phyloP scores from a whole-genome alignment of 768 basidiomycete genomes.

The Holtermannia corniformis region DNA sequence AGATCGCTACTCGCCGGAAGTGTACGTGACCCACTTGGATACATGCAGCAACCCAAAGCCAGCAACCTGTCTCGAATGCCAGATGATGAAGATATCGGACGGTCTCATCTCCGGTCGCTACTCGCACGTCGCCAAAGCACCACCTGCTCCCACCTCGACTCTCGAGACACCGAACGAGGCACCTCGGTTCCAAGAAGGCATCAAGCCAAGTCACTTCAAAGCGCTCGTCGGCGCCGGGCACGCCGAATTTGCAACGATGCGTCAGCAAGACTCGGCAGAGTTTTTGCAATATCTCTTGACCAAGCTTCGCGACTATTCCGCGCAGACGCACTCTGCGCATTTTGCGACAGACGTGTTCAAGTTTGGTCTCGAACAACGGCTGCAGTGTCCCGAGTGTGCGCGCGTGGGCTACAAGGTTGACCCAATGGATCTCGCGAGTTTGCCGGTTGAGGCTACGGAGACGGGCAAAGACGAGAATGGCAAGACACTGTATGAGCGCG shows the following conservation, averaged over 20 bases:
- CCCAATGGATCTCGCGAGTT: constrained; percentile 61
- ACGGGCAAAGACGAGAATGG: constrained; percentile 51
- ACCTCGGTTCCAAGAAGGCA: constrained; percentile 64
- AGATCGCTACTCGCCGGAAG: constrained; percentile 53
- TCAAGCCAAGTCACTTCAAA: constrained; percentile 77
- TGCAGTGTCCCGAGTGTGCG: constrained; percentile 69
- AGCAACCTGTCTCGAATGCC: constrained; percentile 84
- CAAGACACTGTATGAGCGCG: constrained; percentile 56
- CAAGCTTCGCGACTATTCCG: constrained; percentile 57
- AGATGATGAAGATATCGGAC: constrained; percentile 84
- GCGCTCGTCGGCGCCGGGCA: constrained; percentile 84
- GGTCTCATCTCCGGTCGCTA: constrained; percentile 90
- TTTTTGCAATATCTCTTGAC: constrained; percentile 76
- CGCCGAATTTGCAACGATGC: constrained; percentile 89
- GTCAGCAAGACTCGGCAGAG: constrained; percentile 93
- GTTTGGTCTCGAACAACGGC: constrained; percentile 74
- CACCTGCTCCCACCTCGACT: constrained; percentile 17
- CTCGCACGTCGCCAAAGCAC: constrained; percentile 50
- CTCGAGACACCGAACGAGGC: constrained; percentile 19
- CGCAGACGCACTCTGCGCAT: not conserved
- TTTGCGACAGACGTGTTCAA: constrained; percentile 62
- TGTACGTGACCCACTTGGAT: constrained; percentile 50
- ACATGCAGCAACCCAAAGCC: constrained; percentile 61
- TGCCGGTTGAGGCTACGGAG: constrained; percentile 63
- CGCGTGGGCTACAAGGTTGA: constrained; percentile 78